These are phyloP conservation scores for Metschnikowia matae DNA, from an alignment of 805 yeast species.

Conservation along the genomic window DNA sequence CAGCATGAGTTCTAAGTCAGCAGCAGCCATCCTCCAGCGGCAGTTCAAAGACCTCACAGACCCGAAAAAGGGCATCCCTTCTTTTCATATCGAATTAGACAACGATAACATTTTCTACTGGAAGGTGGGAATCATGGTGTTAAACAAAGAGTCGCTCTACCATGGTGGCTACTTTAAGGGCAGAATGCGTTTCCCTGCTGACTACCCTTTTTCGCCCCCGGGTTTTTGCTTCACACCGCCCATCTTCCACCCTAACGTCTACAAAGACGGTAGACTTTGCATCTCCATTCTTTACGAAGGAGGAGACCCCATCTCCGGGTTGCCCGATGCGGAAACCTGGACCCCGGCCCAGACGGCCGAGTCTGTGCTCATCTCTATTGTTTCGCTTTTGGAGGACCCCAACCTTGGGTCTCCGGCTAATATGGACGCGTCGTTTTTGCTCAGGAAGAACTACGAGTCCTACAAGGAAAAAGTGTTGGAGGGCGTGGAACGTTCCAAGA, in stretches of 20 bases:
- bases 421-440: conserved; percentile 91
- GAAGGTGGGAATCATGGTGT: conserved; percentile 91
- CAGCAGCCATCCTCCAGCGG: conserved; percentile 84
- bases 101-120: conserved; percentile 56
- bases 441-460: conserved; percentile 74
- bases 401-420: conserved; percentile 92
- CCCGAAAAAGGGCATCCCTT: conserved; percentile 68
- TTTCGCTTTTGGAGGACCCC: conserved; percentile 89
- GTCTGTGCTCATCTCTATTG: conserved; percentile 81
- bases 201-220: conserved; percentile 92
- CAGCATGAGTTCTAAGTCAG: conserved; percentile 48
- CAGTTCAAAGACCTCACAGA: conserved; percentile 92
- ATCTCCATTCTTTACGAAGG: conserved; percentile 89
- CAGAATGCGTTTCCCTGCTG: conserved; percentile 87
- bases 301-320: conserved; percentile 87
- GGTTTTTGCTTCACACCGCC: conserved; percentile 89
- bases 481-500: conserved; percentile 79
- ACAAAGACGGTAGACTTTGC: conserved; percentile 89
- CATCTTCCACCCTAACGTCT: conserved; percentile 92
- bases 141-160: conserved; percentile 82
- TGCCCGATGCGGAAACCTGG: conserved; percentile 94
- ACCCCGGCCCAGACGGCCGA: conserved; percentile 91
- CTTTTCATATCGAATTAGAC: conserved; percentile 61
- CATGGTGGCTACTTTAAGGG: conserved; percentile 95
- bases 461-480: conserved; percentile 71